These are phyloP conservation scores for Penicillium roqueforti DNA, from an alignment of 495 filamentous ascomycete species.

Conservation along the genomic window DNA sequence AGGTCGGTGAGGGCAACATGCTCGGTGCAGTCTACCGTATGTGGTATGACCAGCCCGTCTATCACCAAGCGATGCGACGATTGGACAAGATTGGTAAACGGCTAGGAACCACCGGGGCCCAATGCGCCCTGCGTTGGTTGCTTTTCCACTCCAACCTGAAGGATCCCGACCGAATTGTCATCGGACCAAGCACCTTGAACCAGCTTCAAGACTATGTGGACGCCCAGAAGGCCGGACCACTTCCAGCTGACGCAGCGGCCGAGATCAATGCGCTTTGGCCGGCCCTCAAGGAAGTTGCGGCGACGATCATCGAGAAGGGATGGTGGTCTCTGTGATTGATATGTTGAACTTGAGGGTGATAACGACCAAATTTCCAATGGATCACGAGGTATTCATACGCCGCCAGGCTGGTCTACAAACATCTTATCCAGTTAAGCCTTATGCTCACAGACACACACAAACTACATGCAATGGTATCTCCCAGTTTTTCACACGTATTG, in stretches of 20 bases:
- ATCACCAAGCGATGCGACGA: conserved; percentile 18
- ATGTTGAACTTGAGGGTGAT: background rate
- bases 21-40: conserved; percentile 16
- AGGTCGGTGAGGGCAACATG: conserved; percentile 18
- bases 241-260: background rate
- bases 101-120: conserved; percentile 8
- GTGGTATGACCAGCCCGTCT: conserved; percentile 23
- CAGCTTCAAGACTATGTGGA: conserved; percentile 17
- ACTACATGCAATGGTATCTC: background rate
- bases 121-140: conserved; percentile 32
- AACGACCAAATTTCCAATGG: background rate
- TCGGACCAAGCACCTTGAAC: conserved; percentile 24
- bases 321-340: conserved; percentile 12
- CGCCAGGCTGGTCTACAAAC: background rate
- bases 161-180: conserved; percentile 24
- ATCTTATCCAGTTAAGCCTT: background rate
- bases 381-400: background rate
- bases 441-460: background rate
- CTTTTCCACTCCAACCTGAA: conserved; percentile 24
- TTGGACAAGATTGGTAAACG: background rate
- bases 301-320: conserved; percentile 9
- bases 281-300: background rate
- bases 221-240: conserved; percentile 5
- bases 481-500: background rate
- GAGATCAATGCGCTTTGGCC: conserved; percentile 5